Base-by-base conservation (phyloP, 805 yeast species). In the Kuraishia floccosa region DNA sequence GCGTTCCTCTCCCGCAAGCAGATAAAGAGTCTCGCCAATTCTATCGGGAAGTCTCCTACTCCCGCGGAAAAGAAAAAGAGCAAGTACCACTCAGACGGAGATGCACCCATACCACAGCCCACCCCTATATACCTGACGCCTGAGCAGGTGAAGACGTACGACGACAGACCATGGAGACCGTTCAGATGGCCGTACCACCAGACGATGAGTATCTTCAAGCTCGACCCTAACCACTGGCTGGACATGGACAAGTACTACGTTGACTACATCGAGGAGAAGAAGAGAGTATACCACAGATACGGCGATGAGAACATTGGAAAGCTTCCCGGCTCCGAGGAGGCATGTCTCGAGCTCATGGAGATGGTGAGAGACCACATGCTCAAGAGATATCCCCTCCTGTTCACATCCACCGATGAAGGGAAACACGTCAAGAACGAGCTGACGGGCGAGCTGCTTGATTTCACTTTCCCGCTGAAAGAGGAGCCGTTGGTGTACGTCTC, bases 111-210 rank as follows among this genome's bases (percentile, higher is more conserved):
- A 9, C 70, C 72, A 7, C 47, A 48, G 25, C 77, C 79, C 14
- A 64, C 74, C 0, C 81, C 84, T 0, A 52, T 76, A 18, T 58
- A 58, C 54, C 66, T 78, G 31, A 76, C 81, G 0, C 81, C 82
- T 2, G 84, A 78, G 30, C 72, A 74, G 41, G 80, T 76, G 8
- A 56, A 58, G 38, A 65, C 63, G 16, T 74, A 76, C 44, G 83
- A 78, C 41, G 86, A 76, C 42, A 60, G 86, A 47, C 85, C 86
- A 9, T 78, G 86, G 86, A 61, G 86, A 53, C 85, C 85, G 6
- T 78, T 78, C 54, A 59, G 86, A 44, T 75, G 81, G 76, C 86
- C 86, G 18, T 78, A 78, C 45, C 84, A 77, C 50, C 86, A 78
- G 51, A 78, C 85, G 2, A 78, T 78, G 86, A 68, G 79, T 11